Conservation (phyloP, 352 stramenopile genomes). For the Pythium guiyangense region DNA sequence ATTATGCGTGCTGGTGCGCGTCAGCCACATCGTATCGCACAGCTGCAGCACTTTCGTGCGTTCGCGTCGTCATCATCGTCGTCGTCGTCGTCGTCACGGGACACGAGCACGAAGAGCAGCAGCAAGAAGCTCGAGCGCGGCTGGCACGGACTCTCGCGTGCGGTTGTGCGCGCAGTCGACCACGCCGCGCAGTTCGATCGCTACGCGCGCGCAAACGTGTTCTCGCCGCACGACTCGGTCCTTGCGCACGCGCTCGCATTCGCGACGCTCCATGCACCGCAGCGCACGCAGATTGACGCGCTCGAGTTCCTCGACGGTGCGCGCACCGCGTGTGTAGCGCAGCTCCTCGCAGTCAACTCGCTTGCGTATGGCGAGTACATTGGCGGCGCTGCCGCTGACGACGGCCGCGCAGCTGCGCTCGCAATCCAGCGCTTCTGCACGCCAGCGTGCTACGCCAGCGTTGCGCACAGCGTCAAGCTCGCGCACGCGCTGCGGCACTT, state of each 20-base stretch:
- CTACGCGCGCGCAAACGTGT: constrained; percentile 24
- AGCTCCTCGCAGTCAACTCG: constrained; percentile 5
- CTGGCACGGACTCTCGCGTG: not conserved
- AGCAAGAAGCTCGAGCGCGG: not conserved
- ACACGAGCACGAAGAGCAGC: too few species aligned
- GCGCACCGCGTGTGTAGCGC: not conserved
- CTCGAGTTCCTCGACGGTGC: constrained; percentile 9
- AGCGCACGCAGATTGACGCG: constrained; percentile 7
- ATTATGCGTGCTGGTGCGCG: too few species aligned
- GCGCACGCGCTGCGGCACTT: constrained; percentile 5
- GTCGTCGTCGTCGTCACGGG: too few species aligned
- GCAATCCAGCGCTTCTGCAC: constrained; percentile 3
- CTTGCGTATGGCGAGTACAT: constrained; percentile 4
- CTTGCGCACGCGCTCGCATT: constrained; percentile 7
- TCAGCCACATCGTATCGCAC: too few species aligned
- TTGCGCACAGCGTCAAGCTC: constrained; percentile 2
- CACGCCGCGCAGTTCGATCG: constrained; percentile 19
- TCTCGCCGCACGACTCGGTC: too few species aligned
- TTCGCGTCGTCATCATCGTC: too few species aligned
- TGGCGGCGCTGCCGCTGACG: not conserved
- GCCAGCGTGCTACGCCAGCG: constrained; percentile 5
- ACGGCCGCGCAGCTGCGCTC: not conserved
- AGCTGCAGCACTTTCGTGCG: too few species aligned
- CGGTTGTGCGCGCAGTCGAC: not conserved
- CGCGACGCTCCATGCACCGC: constrained; percentile 1